Evolutionary conservation across 495 filamentous ascomycete species (phyloP).

Genomic region (Oidiodendron maius): DNA sequence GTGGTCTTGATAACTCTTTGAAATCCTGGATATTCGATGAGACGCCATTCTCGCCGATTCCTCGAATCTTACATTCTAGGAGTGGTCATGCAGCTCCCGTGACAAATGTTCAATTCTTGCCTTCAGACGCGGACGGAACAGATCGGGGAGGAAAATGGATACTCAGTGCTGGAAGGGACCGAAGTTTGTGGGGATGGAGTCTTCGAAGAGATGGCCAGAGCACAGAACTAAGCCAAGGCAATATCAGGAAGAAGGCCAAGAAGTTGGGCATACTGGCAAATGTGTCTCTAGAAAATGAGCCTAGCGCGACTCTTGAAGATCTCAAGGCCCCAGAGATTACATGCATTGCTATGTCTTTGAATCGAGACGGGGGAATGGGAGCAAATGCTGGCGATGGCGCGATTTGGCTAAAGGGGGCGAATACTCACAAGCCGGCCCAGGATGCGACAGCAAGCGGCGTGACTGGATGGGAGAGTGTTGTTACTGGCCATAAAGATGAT

Average conservation of each 20-base stretch:
- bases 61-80: slow-evolving; percentile 74
- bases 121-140: slow-evolving; percentile 80
- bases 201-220: slow-evolving; percentile 91
- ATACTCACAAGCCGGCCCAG: slow-evolving; percentile 47
- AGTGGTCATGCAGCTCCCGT: slow-evolving; percentile 85
- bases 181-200: slow-evolving; percentile 93
- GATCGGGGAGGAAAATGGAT: slow-evolving; percentile 91
- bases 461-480: slow-evolving; percentile 93
- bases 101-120: slow-evolving; percentile 73
- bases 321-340: slow-evolving; percentile 87
- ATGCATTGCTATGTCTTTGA: slow-evolving; percentile 81
- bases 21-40: slow-evolving; percentile 95
- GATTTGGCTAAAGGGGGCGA: slow-evolving; percentile 71
- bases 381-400: slow-evolving; percentile 59
- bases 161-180: slow-evolving; percentile 78
- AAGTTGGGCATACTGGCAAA: slow-evolving; percentile 64
- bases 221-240: slow-evolving; percentile 86
- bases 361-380: slow-evolving; percentile 89
- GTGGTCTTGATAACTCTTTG: slow-evolving; percentile 86
- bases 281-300: slow-evolving; percentile 37
- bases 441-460: slow-evolving; percentile 55
- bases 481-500: slow-evolving; percentile 89
- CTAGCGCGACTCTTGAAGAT: slow-evolving; percentile 57
- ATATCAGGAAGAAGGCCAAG: slow-evolving; percentile 74
- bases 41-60: slow-evolving; percentile 75